Conservation (phyloP, 768 basidiomycete genomes). For the Naganishia vaughanmartiniae region DNA sequence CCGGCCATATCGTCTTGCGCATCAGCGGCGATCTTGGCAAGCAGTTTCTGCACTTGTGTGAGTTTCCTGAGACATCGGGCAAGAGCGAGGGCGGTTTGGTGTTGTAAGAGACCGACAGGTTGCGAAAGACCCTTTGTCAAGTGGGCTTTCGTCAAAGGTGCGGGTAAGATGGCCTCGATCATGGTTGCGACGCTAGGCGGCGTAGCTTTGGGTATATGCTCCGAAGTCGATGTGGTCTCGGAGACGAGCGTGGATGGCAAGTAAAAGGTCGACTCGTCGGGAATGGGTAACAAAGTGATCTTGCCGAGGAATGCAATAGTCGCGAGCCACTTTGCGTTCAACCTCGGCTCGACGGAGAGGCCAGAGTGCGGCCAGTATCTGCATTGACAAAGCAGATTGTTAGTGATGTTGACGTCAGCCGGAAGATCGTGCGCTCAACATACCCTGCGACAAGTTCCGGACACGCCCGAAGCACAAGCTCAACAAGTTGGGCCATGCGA, state of each 20-base stretch:
- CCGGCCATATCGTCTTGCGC: constrained; percentile 60
- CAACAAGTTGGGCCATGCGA: constrained; percentile 75
- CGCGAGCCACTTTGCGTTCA: constrained; percentile 66
- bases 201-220: constrained; percentile 61
- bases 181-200: constrained; percentile 72
- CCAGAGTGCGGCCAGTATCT: constrained; percentile 52
- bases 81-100: constrained; percentile 75
- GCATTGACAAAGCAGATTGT: not conserved
- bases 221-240: constrained; percentile 29
- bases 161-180: constrained; percentile 76
- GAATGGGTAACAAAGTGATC: constrained; percentile 74
- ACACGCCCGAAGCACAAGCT: constrained; percentile 75
- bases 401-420: not conserved
- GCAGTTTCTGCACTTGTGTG: constrained; percentile 53
- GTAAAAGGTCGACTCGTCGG: constrained; percentile 62
- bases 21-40: constrained; percentile 51
- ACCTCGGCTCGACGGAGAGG: constrained; percentile 45
- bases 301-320: constrained; percentile 79
- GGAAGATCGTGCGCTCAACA: constrained; percentile 57
- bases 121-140: constrained; percentile 80
- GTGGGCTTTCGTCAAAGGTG: constrained; percentile 65
- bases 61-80: constrained; percentile 74
- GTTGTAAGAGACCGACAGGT: constrained; percentile 71
- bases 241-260: constrained; percentile 13
- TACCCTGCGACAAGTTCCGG: constrained; percentile 70